Conservation (phyloP, 2,329 filamentous ascomycete species). For the Aureobasidium namibiae region DNA sequence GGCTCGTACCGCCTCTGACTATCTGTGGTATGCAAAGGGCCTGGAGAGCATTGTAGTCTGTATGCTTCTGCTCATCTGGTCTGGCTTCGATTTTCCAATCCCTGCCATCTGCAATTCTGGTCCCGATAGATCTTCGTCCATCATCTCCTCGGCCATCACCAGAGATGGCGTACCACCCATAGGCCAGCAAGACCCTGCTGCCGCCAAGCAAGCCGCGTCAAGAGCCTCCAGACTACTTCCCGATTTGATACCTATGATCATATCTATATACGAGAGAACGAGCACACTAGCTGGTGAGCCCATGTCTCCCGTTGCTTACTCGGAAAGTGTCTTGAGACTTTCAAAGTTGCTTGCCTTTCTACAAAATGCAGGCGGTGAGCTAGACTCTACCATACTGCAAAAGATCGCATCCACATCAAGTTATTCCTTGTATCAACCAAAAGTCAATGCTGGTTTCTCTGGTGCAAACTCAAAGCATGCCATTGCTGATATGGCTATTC, state of each 20-base stretch:
- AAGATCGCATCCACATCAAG: conserved; percentile 28
- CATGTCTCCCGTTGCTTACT: conserved; percentile 61
- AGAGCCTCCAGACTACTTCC: conserved; percentile 54
- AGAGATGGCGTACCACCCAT: conserved; percentile 12
- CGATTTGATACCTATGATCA: conserved; percentile 65
- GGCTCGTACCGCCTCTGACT: conserved; percentile 74
- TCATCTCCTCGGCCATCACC: not conserved
- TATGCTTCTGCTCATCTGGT: conserved; percentile 76
- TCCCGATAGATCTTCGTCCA: conserved; percentile 19
- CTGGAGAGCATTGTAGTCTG: conserved; percentile 80
- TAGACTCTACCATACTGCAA: conserved; percentile 51
- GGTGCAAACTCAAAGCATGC: conserved; percentile 27
- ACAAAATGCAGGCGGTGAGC: conserved; percentile 55
- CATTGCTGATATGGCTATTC: conserved; percentile 58
- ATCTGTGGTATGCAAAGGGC: conserved; percentile 95
- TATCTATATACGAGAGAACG: conserved; percentile 64
- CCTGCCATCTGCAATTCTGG: conserved; percentile 24
- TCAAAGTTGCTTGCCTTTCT: conserved; percentile 61
- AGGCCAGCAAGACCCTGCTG: conserved; percentile 11
- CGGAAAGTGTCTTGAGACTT: conserved; percentile 66
- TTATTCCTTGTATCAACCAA: conserved; percentile 1
- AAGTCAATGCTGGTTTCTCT: conserved; percentile 5
- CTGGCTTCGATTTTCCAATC: conserved; percentile 67
- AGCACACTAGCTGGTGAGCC: conserved; percentile 56
- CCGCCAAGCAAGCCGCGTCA: conserved; percentile 30